Evolutionary conservation across 176 grass and related monocot genomes (phyloP).

Genomic region (Carex parvula): DNA sequence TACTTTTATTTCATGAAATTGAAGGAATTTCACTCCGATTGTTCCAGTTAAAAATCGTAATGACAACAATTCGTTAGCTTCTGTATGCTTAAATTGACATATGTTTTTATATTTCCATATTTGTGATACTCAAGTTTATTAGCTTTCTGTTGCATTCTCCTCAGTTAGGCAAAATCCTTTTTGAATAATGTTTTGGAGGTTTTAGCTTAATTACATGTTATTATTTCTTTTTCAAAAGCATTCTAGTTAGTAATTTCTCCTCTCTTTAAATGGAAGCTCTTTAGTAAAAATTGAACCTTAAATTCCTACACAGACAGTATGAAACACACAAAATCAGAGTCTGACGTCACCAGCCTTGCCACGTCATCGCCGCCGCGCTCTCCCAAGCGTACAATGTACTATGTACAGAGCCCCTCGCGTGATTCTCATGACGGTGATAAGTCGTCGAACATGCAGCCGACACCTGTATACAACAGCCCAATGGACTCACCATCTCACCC

Average conservation of each 20-base stretch:
- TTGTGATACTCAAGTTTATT: not conserved
- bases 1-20: not conserved
- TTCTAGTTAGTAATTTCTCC: constrained; percentile 3
- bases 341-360: constrained; percentile 70
- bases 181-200: not conserved
- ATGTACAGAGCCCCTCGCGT: constrained; percentile 81
- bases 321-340: constrained; percentile 76
- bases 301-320: constrained; percentile 29
- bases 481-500: constrained; percentile 76
- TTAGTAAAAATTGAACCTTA: not conserved
- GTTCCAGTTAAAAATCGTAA: not conserved
- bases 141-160: not conserved
- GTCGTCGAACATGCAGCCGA: constrained; percentile 65
- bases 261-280: not conserved
- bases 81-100: not conserved
- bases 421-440: constrained; percentile 83
- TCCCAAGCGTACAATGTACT: constrained; percentile 69
- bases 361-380: constrained; percentile 64
- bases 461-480: constrained; percentile 85
- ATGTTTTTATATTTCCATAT: not conserved
- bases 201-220: not conserved
- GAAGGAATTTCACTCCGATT: not conserved
- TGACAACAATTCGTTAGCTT: not conserved
- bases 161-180: not conserved
- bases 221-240: not conserved